Evolutionary conservation across 805 yeast species (phyloP), one percentile per base, ranked within the genome.

Genomic region (Brettanomyces naardenensis): DNA sequence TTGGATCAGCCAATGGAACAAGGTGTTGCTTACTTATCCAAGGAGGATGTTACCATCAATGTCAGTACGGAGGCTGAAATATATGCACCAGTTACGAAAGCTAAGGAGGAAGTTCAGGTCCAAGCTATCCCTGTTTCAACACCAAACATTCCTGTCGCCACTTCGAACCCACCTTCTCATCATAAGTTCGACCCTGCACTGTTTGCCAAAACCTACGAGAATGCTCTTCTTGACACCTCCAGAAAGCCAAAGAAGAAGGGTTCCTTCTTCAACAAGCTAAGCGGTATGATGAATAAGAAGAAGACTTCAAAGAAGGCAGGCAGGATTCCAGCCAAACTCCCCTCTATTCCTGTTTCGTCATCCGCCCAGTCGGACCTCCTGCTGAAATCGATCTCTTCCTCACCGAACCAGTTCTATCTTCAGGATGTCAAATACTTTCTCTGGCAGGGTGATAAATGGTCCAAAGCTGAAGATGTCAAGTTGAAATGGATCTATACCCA

Each of bases 401-500:
- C 32, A 15, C 28, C 33, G 5, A 22, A 33, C n/a, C 47, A 45
- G 9, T 32, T 46, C 21, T 46, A 42, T 18, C 35, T 49, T 19
- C 52, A 53, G 32, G 41, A 44, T 17, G 52, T 55, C 2, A 47
- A 48, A 30, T 40, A 50, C 23, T 53, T 58, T 5, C 41, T 38
- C 30, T 59, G 64, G 64, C 28, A 14, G 10, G 31, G 31, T 10
- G 33, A 43, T n/a, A 38, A 39, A n/a, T 61, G 66, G 65, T 35
- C 54, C 2, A 45, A 42, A 13, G 31, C 40, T 5, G 28, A 36
- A 3, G 26, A 19, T 6, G 47, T 47, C 13, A 43, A 44, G 14
- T 21, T 50, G 32, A 46, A 44, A 32, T 40, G 53, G 19, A 30
- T 53, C 10, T 46, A 44, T 19, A 36, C 49, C n/a, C 19, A 19